Percentiles rank a stretch among this genome's conserved stretches.
Conservation (phyloP, 805 yeast genomes). For the Kodamaea sagamina region DNA sequence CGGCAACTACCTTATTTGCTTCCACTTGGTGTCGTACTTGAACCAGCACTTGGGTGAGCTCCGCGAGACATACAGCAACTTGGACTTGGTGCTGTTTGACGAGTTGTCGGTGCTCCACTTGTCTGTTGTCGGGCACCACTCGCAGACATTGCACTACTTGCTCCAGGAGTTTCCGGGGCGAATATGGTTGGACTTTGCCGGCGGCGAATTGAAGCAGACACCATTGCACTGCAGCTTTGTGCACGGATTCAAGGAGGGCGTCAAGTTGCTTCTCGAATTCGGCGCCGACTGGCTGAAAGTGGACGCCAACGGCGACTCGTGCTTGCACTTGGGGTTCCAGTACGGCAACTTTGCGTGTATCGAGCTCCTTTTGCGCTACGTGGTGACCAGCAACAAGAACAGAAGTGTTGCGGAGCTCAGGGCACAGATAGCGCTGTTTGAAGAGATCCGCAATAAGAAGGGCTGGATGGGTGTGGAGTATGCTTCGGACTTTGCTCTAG, state of each 20-base stretch:
- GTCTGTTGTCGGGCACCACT: constrained; percentile 58
- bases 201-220: constrained; percentile 49
- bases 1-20: constrained; percentile 72
- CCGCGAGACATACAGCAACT: constrained; percentile 16
- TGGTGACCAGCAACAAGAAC: constrained; percentile 14
- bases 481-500: constrained; percentile 32
- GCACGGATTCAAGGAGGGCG: constrained; percentile 61
- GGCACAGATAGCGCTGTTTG: constrained; percentile 52
- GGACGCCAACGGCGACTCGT: constrained; percentile 38
- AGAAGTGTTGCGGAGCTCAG: constrained; percentile 14
- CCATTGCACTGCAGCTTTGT: constrained; percentile 71
- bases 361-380: constrained; percentile 24
- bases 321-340: constrained; percentile 51
- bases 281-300: constrained; percentile 54
- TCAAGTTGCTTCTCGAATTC: constrained; percentile 63
- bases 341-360: constrained; percentile 61
- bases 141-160: constrained; percentile 70
- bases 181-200: constrained; percentile 56
- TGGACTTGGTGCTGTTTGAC: constrained; percentile 50
- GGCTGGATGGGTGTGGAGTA: constrained; percentile 52
- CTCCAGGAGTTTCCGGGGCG: constrained; percentile 49
- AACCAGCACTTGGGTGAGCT: constrained; percentile 26
- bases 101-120: constrained; percentile 70
- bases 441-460: constrained; percentile 49
- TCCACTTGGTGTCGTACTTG: constrained; percentile 51